Evolutionary conservation across 192 early-diverging fungal genomes (phyloP).

Genomic region (Diversispora eburnea): DNA sequence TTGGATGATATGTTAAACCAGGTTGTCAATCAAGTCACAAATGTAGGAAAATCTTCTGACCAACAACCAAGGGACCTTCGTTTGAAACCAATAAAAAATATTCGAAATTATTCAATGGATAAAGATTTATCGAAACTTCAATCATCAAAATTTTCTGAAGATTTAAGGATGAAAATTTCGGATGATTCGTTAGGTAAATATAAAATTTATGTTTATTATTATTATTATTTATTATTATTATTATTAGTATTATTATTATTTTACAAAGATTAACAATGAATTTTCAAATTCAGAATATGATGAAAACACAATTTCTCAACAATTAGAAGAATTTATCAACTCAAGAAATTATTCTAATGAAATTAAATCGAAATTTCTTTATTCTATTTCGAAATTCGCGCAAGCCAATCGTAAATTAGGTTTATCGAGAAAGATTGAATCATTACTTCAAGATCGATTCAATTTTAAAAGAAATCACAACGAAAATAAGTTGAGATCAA

Average conservation of each 20-base stretch:
- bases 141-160: neutral
- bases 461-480: too few species aligned
- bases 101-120: neutral
- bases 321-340: neutral
- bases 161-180: neutral
- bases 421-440: neutral
- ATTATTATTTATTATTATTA: neutral
- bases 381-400: neutral
- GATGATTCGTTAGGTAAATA: neutral
- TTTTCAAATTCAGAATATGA: neutral
- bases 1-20: too few species aligned
- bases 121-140: neutral
- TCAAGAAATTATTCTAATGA: neutral
- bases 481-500: too few species aligned
- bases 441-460: too few species aligned
- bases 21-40: too few species aligned
- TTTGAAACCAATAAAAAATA: neutral
- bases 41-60: neutral
- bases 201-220: neutral
- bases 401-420: neutral
- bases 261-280: neutral
- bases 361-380: neutral
- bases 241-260: neutral
- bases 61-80: neutral
- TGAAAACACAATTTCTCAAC: neutral